A percentile compares a stretch with the other conserved stretches of the same genome.
Evolutionary conservation across 2,329 filamentous ascomycete species (phyloP).

Genomic region (Pseudogymnoascus sp.): DNA sequence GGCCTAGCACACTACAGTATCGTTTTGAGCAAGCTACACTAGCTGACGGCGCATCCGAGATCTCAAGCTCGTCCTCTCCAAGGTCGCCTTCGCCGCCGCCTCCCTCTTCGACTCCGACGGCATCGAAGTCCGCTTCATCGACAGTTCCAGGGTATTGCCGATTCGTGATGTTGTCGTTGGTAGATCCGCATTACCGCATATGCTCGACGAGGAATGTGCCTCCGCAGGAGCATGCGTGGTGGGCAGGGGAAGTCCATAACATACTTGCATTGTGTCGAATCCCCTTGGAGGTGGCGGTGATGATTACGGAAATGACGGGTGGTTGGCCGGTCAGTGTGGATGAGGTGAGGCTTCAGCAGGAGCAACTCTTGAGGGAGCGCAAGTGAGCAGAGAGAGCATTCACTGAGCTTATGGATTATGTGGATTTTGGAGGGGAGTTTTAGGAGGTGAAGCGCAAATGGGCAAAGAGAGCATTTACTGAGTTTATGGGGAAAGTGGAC

Average conservation of each 20-base stretch:
- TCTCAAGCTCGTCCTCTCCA: constrained; percentile 55
- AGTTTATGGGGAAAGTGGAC: too few species aligned
- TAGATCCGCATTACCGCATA: constrained; percentile 47
- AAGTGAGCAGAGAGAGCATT: neutral
- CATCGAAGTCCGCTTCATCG: constrained; percentile 65
- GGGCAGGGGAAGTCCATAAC: neutral
- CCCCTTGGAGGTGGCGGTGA: neutral
- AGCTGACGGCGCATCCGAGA: constrained; percentile 55
- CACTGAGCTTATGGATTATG: neutral
- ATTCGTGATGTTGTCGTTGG: constrained; percentile 50
- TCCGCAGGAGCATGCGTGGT: constrained; percentile 43
- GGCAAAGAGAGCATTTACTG: too few species aligned
- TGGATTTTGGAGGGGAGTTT: too few species aligned
- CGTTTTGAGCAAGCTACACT: constrained; percentile 44
- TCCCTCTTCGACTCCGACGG: constrained; percentile 65
- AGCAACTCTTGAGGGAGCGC: neutral
- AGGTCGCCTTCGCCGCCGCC: constrained; percentile 57
- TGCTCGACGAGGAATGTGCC: constrained; percentile 44
- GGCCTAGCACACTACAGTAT: constrained; percentile 42
- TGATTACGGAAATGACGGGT: neutral
- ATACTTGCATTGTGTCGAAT: neutral
- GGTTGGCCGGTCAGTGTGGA: neutral
- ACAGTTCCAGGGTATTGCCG: constrained; percentile 49
- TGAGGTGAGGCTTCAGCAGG: neutral
- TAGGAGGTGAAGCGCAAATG: too few species aligned